Evolutionary conservation across 257 asterid genomes (phyloP).

Genomic region (Verbascum thapsus): DNA sequence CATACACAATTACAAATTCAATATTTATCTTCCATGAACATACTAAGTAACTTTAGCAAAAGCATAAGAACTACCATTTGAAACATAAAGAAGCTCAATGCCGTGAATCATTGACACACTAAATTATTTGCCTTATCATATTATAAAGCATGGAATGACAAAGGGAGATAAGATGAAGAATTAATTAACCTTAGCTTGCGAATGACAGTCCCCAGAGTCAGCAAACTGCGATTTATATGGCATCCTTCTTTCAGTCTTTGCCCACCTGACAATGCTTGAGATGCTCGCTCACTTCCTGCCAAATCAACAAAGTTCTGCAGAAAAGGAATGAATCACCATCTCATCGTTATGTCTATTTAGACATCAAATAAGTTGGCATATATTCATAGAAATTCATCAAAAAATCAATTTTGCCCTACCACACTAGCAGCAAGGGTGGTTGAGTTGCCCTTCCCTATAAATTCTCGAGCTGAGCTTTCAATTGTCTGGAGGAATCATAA

Average conservation of each 20-base stretch:
- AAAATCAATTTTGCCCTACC: conserved; percentile 32
- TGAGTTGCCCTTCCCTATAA: conserved; percentile 36
- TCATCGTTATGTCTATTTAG: too few relatives aligned
- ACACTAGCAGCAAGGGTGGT: conserved; percentile 54
- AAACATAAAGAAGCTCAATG: conserved; percentile 26
- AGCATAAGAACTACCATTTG: not conserved
- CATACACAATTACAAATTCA: not conserved
- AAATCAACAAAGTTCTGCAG: conserved; percentile 74
- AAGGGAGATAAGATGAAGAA: conserved; percentile 14
- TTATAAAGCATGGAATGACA: conserved; percentile 6
- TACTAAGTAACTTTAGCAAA: not conserved
- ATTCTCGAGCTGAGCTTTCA: conserved; percentile 49
- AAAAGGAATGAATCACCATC: too few relatives aligned
- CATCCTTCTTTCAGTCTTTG: conserved; percentile 80
- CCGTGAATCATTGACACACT: not conserved
- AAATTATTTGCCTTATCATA: conserved; percentile 5
- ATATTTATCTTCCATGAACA: not conserved
- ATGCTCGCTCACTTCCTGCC: conserved; percentile 92
- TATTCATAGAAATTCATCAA: too few relatives aligned
- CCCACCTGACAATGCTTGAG: conserved; percentile 70
- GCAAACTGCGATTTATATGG: conserved; percentile 87
- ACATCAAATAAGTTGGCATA: too few relatives aligned
- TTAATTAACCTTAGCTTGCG: conserved; percentile 55
- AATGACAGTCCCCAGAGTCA: conserved; percentile 53
- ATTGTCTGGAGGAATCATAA: conserved; percentile 36